These are phyloP conservation scores for Sporothrix globosa DNA, from an alignment of 2,329 filamentous ascomycete species.

Conservation along the genomic window DNA sequence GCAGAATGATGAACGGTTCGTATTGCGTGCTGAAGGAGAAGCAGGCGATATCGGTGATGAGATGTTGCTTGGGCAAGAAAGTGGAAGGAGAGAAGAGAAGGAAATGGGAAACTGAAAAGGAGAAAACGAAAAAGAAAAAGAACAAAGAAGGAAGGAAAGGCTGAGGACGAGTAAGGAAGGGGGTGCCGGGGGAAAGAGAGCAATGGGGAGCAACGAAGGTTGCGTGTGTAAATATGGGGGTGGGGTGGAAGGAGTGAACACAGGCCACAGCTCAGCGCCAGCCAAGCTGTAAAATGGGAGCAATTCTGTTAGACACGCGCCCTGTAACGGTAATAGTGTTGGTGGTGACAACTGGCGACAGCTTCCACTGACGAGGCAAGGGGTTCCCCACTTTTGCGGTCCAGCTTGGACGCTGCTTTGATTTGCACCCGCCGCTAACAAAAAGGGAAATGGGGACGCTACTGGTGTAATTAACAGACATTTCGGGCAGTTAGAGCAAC, in stretches of 20 bases:
- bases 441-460: conserved; percentile 25
- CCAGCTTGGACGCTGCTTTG: conserved; percentile 23
- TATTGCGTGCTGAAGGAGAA: neutral
- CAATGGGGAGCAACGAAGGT: neutral
- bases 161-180: conserved; percentile 9
- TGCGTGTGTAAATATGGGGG: conserved; percentile 25
- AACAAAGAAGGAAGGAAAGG: conserved; percentile 2
- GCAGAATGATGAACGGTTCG: neutral
- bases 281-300: neutral
- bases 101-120: neutral
- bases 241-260: conserved; percentile 12
- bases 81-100: neutral
- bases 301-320: too few relatives aligned
- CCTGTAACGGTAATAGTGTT: neutral
- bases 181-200: conserved; percentile 16
- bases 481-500: neutral
- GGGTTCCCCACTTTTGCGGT: conserved; percentile 25
- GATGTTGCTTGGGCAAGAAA: neutral
- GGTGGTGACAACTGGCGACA: neutral
- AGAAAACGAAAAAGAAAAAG: conserved; percentile 1
- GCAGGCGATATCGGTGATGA: neutral
- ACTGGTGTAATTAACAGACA: conserved; percentile 12
- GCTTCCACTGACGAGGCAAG: conserved; percentile 14
- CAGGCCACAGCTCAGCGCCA: neutral
- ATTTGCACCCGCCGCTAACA: conserved; percentile 30